Conservation (phyloP, 768 basidiomycete genomes). For the Saitozyma sp. region DNA sequence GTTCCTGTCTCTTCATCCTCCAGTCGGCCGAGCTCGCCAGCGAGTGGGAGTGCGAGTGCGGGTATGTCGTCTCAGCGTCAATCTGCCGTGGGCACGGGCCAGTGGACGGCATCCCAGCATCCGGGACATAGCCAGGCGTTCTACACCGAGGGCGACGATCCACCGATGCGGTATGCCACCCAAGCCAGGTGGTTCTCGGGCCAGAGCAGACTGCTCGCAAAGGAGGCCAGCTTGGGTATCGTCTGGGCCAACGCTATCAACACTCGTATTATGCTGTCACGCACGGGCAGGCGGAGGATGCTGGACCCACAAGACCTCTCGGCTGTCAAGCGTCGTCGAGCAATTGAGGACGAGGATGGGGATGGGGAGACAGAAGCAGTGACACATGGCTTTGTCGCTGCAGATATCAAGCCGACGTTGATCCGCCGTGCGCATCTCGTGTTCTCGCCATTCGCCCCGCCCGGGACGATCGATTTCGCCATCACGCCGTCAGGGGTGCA, state of each 20-base stretch:
- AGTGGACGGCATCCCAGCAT: conserved; percentile 23
- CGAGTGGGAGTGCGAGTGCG: too few relatives aligned
- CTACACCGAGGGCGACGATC: conserved; percentile 22
- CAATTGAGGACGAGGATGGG: conserved; percentile 53
- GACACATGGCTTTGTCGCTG: conserved; percentile 2
- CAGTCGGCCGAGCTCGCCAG: background rate
- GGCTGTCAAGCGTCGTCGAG: background rate
- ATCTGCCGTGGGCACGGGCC: background rate
- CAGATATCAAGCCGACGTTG: conserved; percentile 54
- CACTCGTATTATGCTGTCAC: conserved; percentile 73
- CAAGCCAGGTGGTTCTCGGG: conserved; percentile 77
- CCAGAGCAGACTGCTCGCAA: conserved; percentile 63
- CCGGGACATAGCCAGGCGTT: conserved; percentile 35
- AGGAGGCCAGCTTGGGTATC: conserved; percentile 82
- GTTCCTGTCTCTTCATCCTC: conserved; percentile 11
- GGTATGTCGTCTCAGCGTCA: background rate
- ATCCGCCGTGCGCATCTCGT: conserved; percentile 74
- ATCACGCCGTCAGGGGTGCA: conserved; percentile 65
- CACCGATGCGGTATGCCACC: conserved; percentile 63
- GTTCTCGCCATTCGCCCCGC: conserved; percentile 66
- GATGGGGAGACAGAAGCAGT: conserved; percentile 3
- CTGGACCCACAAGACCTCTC: conserved; percentile 49
- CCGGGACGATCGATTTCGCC: conserved; percentile 72
- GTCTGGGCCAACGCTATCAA: conserved; percentile 95
- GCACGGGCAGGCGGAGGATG: conserved; percentile 69